Base-by-base conservation (phyloP, 176 grass and related monocot genomes). In the Chloris gayana region DNA sequence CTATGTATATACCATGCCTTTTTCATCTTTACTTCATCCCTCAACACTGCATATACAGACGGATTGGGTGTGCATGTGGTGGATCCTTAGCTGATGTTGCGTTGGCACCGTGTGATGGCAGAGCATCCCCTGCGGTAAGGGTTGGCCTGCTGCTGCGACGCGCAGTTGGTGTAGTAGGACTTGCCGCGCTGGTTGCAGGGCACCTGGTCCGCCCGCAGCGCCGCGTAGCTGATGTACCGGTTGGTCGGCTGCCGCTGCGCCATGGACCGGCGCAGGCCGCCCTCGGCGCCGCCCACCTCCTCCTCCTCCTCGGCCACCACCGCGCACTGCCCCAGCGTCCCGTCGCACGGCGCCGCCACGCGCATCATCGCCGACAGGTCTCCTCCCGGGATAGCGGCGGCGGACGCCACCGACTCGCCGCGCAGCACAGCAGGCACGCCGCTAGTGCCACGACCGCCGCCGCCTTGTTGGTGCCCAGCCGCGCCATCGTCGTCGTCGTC, bases 81-180 rank as follows among this genome's bases (percentile, higher is more conserved):
- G 22, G 57, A 58, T 29, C 58, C 54, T 57, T 57, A 93, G 63
- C 77, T 39, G 47, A 82, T 83, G 80, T 44, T 83, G 46, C 88
- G 83, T 5, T 81, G 81, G 80, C 95, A 97, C 11, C 56, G 76
- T 19, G 95, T 97, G 76, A 97, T 97, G 76, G 74, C 61, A 50
- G 82, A 92, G 85, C 95, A 97, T 0, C 87, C 89, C 4, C 92
- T 92, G 25, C 59, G 63, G 85, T 97, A 97, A 6, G 92, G 95
- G 78, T 97, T 94, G 21, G 70, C 80, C 2, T 35, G 34, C 56
- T 32, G 0, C 39, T 79, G 54, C 26, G 46, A 49, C 17, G 4
- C 73, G 83, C 92, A 94, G 80, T 94, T 92, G 80, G 34, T 85
- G 89, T 97, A 97, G 87, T 97, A 97, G 14, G 95, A 94, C 15